Evolutionary conservation across 257 asterid species (phyloP), one percentile per base, ranked within the genome.

Genomic region (Solanum pinnatisectum): DNA sequence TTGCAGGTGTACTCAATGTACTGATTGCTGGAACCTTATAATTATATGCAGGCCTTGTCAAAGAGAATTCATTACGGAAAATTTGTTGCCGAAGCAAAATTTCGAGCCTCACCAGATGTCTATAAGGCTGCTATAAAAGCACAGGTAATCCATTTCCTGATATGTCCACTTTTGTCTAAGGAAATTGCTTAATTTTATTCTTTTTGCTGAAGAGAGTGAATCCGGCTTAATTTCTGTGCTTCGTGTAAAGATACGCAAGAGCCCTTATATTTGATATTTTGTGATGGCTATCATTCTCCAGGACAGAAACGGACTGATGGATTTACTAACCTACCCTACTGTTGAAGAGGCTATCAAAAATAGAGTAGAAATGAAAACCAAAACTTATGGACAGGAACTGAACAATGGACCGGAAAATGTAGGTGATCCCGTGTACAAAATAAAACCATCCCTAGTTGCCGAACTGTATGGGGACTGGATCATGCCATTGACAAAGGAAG

Each of bases 61-160:
- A 97, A 97, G 93, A 94, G 99, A 91, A 95, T 95, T 84, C 99
- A 97, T 92, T 97, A 96, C 2, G 99, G 99, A 44, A 97, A 96
- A 92, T 97, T 97, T 88, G 99, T 97, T 23, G 99, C 99, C 23
- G 99, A 97, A 90, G 99, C 99, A 10, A 97, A 96, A 89, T 97
- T 92, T 72, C 92, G 92, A 30, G 95, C 90, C 35, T 93, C 98
- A 30, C 98, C 99, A 5, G 98, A 94, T 77, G 92, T 89, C 81
- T 96, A 95, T 68, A 87, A 76, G 35, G 88, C 98, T 84, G 98
- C 98, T 71, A 97, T 97, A 22, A 70, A 20, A 92, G 95, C 95
- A 77, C 95, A 93, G 86, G 99, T 96, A 89, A 86, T 92, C 6
- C 84, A 49, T 46, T 76, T 49, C 36, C 63, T 25, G 10, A 60